Evolutionary conservation across 2,329 filamentous ascomycete genomes (phyloP), one percentile per base, ranked within the genome.

Genomic region (Canariomyces notabilis): DNA sequence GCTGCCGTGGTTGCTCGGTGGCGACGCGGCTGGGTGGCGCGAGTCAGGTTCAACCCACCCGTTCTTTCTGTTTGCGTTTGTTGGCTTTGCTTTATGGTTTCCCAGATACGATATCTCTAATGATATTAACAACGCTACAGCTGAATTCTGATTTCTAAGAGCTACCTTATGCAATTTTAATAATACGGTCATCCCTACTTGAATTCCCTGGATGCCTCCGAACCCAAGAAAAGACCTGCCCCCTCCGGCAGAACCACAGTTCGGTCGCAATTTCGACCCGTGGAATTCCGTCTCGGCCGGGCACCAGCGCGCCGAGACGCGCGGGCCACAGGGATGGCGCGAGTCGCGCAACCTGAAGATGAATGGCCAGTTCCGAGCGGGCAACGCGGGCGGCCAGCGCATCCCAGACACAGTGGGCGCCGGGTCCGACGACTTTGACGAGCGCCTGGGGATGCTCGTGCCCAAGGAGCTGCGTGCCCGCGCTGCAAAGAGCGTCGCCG

Each of bases 261-360:
- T 67, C 58, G 64, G 66, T 20, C 65, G 67, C 29, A 59, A 61
- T 49, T 85, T 84, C 58, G 83, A 86, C 63, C 73, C 80, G 5
- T 87, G 82, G 81, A 89, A 89, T 66, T 83, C 82, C 12, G 79
- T 81, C 11, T 81, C 83, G 5, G 83, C 84, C 1, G 87, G 87
- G 37, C 88, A 95, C 63, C 89, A 95, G 66, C 76, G 81, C 33
- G 80, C 86, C 34, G 85, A 91, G 49, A 82, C 80, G 49, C 73
- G 84, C 1, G 77, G 79, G 2, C 76, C 77, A 19, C 56, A 81
- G 70, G 54, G 79, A 60, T 94, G 89, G 88, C 81, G 87, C 19
- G 73, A 81, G 41, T 84, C 80, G 12, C 79, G 87, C 34, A 77
- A 74, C 36, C 65, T 73, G 44, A 93, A 91, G 67, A 72, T 95